Base-by-base conservation (phyloP, 2,329 filamentous ascomycete species). In the Microdochium nivale region DNA sequence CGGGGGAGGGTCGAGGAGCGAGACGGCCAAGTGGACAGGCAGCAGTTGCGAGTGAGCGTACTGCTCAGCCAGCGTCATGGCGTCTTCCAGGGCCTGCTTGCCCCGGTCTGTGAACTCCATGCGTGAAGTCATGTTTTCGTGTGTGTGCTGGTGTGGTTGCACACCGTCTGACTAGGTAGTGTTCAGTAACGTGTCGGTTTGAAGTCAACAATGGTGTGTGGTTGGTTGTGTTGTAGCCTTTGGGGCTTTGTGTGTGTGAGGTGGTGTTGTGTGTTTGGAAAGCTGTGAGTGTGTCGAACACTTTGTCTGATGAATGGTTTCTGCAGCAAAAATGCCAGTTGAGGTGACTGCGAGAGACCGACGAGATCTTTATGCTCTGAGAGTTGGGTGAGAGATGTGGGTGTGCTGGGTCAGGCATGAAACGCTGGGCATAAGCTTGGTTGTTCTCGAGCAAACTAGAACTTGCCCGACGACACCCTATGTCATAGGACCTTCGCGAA, bases 31-130 rank as follows among this genome's bases (percentile, higher is more conserved):
- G 68, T 99, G 94, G 54, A 97, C 72, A 16, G 94, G 94, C 51
- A 91, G 79, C 55, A 97, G 83, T 70, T 99, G 92, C 40, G 90
- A 85, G 73, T 99, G 94, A 37, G 83, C 83, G 67, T 97, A 95
- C 73, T 94, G 86, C 69, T 90, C 84, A 59, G 92, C 90, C 62
- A 97, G 79, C 54, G 81, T 77, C 77, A 94, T 91, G 68, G 91
- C 88, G 68, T 96, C 90, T 63, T 88, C 83, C 66, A 99, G 79
- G 63, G 92, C 88, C 74, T 92, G 89, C 67, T 91, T 88, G 59
- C 89, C 94, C 72, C 88, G 79, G 72, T 97, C 92, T 59, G 94
- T 99, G 68, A 96, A 96, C 67, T 95, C 86, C 84, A 91, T 89
- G 63, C 84, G 81, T 50, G 84, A 80, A 70, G 79, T 81, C 87